phyloP scores from a whole-genome alignment of 2,329 filamentous ascomycete genomes.

The Clarireedia hainanense region DNA sequence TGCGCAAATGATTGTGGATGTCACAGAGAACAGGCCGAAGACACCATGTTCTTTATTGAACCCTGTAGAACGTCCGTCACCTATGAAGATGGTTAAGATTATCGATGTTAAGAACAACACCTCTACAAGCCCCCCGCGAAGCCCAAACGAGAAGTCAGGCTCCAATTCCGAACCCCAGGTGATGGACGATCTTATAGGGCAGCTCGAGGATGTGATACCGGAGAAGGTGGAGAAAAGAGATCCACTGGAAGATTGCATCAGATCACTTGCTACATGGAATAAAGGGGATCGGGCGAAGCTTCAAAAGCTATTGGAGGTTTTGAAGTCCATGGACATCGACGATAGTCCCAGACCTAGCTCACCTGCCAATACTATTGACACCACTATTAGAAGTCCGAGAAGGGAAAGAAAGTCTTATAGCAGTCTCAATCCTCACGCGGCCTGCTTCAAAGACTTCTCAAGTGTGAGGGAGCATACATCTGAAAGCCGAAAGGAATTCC shows the following conservation, averaged over 20 bases:
- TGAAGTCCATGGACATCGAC: slow-evolving; percentile 13
- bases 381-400: background rate
- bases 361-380: background rate
- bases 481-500: background rate
- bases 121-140: background rate
- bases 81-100: background rate
- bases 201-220: background rate
- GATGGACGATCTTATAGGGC: background rate
- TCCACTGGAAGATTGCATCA: slow-evolving; percentile 9
- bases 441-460: slow-evolving; percentile 10
- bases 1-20: background rate
- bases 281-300: slow-evolving; percentile 15
- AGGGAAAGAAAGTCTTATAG: background rate
- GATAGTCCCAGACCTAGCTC: background rate
- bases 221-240: background rate
- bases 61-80: background rate
- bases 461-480: background rate
- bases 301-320: slow-evolving; percentile 15
- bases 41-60: background rate
- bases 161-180: background rate
- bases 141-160: background rate
- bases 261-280: slow-evolving; percentile 14
- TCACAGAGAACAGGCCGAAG: background rate
- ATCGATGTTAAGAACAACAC: background rate
- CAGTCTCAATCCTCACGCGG: slow-evolving; percentile 18